Evolutionary conservation across 495 filamentous ascomycete species (phyloP), one percentile per base, ranked within the genome.

Genomic region (Lentithecium fluviatile): DNA sequence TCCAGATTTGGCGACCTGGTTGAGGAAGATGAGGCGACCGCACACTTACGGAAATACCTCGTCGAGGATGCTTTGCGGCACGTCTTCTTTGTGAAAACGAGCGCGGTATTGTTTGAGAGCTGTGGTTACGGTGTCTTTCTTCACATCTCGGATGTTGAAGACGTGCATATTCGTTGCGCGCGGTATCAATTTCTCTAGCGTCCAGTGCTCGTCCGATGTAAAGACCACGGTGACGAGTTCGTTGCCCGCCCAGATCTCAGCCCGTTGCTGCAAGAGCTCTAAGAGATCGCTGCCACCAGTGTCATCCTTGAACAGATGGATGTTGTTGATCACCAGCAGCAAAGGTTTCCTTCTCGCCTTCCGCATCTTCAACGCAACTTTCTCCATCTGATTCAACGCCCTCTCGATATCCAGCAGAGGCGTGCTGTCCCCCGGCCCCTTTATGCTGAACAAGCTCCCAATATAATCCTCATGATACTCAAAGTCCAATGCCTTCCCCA

Each of bases 401-500:
- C 61, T 43, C 43, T 65, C 61, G 34, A 60, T 65, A 24, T 65
- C 61, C 4, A 65, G 49, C 48, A 65, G 45, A 20, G 61, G 54
- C 15, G 61, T 51, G 20, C 42, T 52, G 19, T 65, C 57, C 19
- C 62, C 7, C 24, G 57, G 62, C 5, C 62, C 62, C 26, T 43
- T 46, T 32, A 65, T 65, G 23, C 45, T 46, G 26, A 65, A 61
- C 3, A 65, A 32, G 23, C 48, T 49, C 11, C 62, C 62, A 21
- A 65, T 56, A 46, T 65, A 52, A 43, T 65, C 62, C 40, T 65
- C 62, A 29, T 65, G 57, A 26, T 54, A 60, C 37, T 65, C 62
- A 24, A 32, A 61, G 36, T 65, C 62, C 36, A 61, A 13, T 7
- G 61, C 56, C 40, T 60, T 60, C 10, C 62, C 62, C 8, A 65